Evolutionary conservation across 257 asterid species (phyloP).

Genomic region (Perilla frutescens): DNA sequence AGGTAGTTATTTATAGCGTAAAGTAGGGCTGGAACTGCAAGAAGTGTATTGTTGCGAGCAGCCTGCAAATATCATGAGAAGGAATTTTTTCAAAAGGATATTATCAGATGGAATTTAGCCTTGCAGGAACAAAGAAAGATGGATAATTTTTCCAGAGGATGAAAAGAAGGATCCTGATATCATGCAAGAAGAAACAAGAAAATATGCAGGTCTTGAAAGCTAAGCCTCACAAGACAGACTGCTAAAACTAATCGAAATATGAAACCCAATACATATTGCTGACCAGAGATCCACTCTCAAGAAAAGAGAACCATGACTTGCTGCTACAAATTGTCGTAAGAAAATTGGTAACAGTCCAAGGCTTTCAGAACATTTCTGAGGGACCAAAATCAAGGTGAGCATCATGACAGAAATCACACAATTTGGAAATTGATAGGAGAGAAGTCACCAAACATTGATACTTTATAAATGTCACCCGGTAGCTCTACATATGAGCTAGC

Average conservation of each 20-base stretch:
- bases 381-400: slow-evolving; percentile 14
- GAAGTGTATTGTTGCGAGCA: slow-evolving; percentile 81
- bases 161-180: slow-evolving; percentile 12
- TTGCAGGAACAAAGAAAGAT: slow-evolving; percentile 9
- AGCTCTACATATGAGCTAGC: neutral
- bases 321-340: neutral
- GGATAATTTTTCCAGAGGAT: neutral
- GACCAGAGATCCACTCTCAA: neutral
- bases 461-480: neutral
- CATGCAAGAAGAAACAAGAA: neutral
- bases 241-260: neutral
- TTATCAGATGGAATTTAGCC: slow-evolving; percentile 25
- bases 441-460: neutral
- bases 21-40: slow-evolving; percentile 91
- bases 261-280: neutral
- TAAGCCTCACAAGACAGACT: neutral
- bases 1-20: slow-evolving; percentile 92
- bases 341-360: neutral
- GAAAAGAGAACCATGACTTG: neutral
- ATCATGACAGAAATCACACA: slow-evolving; percentile 11
- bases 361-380: slow-evolving; percentile 1
- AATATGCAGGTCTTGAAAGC: neutral
- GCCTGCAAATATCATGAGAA: slow-evolving; percentile 65
- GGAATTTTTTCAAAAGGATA: slow-evolving; percentile 7
- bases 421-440: neutral